Base-by-base conservation (phyloP, 1,284 basidiomycete species). In the Puccinia coronata region DNA sequence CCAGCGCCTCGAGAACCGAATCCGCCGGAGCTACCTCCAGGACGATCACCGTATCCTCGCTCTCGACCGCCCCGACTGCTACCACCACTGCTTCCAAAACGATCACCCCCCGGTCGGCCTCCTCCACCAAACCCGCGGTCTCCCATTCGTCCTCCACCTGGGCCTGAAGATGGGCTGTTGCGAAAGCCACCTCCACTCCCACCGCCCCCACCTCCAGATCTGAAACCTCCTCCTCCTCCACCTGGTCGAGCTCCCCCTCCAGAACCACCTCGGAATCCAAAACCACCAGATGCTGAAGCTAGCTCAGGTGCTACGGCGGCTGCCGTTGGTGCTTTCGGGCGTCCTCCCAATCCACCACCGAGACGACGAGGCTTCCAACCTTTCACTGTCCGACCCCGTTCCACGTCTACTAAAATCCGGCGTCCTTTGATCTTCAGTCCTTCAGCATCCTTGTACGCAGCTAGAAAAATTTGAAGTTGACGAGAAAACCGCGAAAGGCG, bases 391-490 rank as follows among this genome's bases (percentile, higher is more conserved):
- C 96, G 91, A 9, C 97, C 97, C 63, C 97, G 92, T 87, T 99
- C 97, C 76, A 99, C 96, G 86, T 99, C 97, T 74, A 99, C 96
- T 59, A 98, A 89, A 82, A 98, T 95, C 83, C 93, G 90, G 86
- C 97, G 95, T 84, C 94, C 94, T 89, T 95, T 92, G 84, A 99
- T 95, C 82, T 94, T 93, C 69, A 99, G 90, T 20, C 96, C 94
- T 85, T 99, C 96, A n/a, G 96, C 97, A 86, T 99, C 96, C 88
- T 98, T 99, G 90, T 98, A 99, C 14, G 96, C 97, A 82, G 95
- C 96, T 96, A 83, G 36, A 23, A 65, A 23, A 65, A 77, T 47
- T 6, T n/a, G 72, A 76, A 12, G 43, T 61, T 31, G 57, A 61
- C n/a, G 25, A 14, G 51, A 53, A 34, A 6, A 59, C 18, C 18